phyloP scores from a whole-genome alignment of 2,329 filamentous ascomycete genomes.

The Ophiosphaerella narmari region DNA sequence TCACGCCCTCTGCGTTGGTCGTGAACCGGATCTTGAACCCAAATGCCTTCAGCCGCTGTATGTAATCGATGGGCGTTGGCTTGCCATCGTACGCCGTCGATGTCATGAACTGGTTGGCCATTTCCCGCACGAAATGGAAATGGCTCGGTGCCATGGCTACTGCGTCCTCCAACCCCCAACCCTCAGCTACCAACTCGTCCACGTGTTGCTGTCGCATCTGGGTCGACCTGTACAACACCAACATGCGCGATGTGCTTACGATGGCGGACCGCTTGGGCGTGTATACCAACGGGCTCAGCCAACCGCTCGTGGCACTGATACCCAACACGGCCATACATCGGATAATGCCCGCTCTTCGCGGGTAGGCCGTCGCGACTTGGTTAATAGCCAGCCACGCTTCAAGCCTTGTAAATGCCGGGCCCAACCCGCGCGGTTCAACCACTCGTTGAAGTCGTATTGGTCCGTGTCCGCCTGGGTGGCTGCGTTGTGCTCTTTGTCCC shows the following conservation, averaged over 20 bases:
- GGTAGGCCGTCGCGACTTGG: neutral
- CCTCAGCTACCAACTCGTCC: neutral
- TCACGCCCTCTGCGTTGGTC: conserved; percentile 1
- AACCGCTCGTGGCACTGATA: conserved; percentile 1
- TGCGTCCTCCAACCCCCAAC: neutral
- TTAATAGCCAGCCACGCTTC: conserved; percentile 5
- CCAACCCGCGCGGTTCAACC: conserved; percentile 2
- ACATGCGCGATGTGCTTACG: conserved; percentile 6
- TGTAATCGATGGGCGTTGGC: conserved; percentile 3
- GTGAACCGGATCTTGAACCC: conserved; percentile 9
- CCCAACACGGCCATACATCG: conserved; percentile 10
- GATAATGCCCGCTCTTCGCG: conserved; percentile 2
- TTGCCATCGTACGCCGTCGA: conserved; percentile 1
- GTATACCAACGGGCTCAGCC: conserved; percentile 8
- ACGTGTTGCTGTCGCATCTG: neutral
- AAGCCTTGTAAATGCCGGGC: conserved; percentile 8
- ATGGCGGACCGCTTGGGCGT: conserved; percentile 6
- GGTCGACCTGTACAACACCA: conserved; percentile 4
- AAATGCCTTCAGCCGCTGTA: conserved; percentile 6
- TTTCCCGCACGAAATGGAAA: conserved; percentile 3
- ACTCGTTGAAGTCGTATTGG: conserved; percentile 1
- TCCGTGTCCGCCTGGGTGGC: conserved; percentile 1
- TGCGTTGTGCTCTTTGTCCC: neutral
- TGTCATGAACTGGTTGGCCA: conserved; percentile 7
- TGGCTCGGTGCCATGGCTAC: too few relatives aligned